Evolutionary conservation across 257 asterid species (phyloP), one percentile per base, ranked within the genome.

Genomic region (Scutellaria barbata): DNA sequence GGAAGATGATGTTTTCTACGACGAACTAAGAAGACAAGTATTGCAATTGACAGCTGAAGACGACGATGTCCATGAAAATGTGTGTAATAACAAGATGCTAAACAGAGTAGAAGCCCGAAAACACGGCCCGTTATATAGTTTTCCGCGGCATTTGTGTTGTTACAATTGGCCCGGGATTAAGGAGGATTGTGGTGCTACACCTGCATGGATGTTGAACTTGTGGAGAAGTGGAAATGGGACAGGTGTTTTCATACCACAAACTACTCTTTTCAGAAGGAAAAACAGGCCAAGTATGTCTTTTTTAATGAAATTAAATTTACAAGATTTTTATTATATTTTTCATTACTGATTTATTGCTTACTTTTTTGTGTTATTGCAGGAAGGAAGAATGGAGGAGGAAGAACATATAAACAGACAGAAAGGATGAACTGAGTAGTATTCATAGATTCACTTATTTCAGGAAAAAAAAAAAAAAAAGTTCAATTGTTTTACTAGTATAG

Each of bases 211-310:
- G 12, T 35, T 77, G 57, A 81, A 80, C 72, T 63, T 87, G 82
- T 90, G 96, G 96, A 83, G 85, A 67, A 73, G 80, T 17, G 92
- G 87, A 1, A 84, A 72, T 71, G 96, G 96, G 13, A 90, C 98
- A 0, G 96, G 98, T 5, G 96, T 92, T 53, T 90, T 90, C 81
- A 90, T 90, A 41, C 98, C 98, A 10, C 96, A 83, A 60, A 67
- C 30, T 30, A 58, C 71, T 20, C 81, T 58, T 10, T 22, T 65
- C 40, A 68, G 70, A 45, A 75, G 77, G 33, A 83, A 35, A 63
- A 71, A 69, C 71, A 76, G 71, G 79, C 61, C 81, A 69, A 78
- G 86, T 78, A 75, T 18, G 62, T 25, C 0, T n/a, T 10, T 1
- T 30, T 47, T 5, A 2, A 11, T 59, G n/a, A 39, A 47, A 35